Evolutionary conservation across 2,329 filamentous ascomycete genomes (phyloP).

Genomic region (Epicoccum nigrum): DNA sequence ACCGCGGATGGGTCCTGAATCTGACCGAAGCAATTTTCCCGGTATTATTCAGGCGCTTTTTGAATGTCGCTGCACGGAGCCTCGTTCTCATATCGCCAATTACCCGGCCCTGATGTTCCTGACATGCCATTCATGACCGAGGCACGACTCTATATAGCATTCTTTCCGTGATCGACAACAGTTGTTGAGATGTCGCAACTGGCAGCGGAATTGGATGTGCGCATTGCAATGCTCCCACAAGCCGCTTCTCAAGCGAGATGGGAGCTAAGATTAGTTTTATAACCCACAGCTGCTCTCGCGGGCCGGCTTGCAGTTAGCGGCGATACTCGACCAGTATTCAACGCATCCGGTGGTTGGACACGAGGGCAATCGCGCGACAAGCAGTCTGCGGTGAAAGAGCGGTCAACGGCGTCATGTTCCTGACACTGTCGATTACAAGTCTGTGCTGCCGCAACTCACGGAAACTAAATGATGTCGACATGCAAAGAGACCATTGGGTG

Average conservation of each 20-base stretch:
- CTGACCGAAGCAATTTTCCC: slow-evolving; percentile 15
- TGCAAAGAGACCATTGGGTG: slow-evolving; percentile 11
- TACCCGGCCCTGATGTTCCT: slow-evolving; percentile 4
- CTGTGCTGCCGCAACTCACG: slow-evolving; percentile 12
- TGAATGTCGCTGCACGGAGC: slow-evolving; percentile 13
- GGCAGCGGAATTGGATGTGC: not conserved
- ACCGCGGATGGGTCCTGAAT: slow-evolving; percentile 11
- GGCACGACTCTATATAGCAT: slow-evolving; percentile 17
- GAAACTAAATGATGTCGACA: slow-evolving; percentile 15
- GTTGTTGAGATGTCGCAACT: slow-evolving; percentile 11
- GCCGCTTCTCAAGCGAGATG: slow-evolving; percentile 1
- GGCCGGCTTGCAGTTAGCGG: slow-evolving; percentile 10
- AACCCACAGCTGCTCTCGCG: slow-evolving; percentile 10
- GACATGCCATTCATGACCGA: slow-evolving; percentile 16
- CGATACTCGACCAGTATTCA: slow-evolving; percentile 4
- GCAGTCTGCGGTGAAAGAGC: slow-evolving; percentile 7
- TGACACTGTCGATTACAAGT: slow-evolving; percentile 2
- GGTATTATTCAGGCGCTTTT: slow-evolving; percentile 13
- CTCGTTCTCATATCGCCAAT: slow-evolving; percentile 11
- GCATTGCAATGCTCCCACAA: not conserved
- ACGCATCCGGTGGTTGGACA: slow-evolving; percentile 7
- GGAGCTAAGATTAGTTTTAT: slow-evolving; percentile 14
- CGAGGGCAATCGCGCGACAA: slow-evolving; percentile 6
- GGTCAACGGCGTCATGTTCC: slow-evolving; percentile 11
- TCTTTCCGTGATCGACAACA: slow-evolving; percentile 17